Percentiles rank a stretch among this genome's conserved stretches.
These are phyloP conservation scores for Leccinum subspadiceum DNA, from an alignment of 1,284 basidiomycete genomes.

Conservation along the genomic window DNA sequence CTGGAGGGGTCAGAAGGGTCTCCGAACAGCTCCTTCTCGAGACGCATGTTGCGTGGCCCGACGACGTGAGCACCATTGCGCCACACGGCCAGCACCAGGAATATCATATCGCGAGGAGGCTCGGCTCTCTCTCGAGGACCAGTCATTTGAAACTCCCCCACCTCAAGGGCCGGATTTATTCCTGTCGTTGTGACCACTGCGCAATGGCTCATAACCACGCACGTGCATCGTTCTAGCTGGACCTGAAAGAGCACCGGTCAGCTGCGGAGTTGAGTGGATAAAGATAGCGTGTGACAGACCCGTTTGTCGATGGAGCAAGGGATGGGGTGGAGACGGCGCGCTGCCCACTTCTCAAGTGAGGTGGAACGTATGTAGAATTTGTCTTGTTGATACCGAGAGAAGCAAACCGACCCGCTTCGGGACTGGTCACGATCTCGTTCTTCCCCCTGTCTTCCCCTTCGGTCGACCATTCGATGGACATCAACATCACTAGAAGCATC, in stretches of 20 bases:
- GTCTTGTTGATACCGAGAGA: slow-evolving; percentile 69
- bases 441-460: no score
- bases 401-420: slow-evolving; percentile 25
- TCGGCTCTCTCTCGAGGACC: slow-evolving; percentile 38
- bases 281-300: slow-evolving; percentile 39
- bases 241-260: slow-evolving; percentile 40
- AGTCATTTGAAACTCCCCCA: slow-evolving; percentile 44
- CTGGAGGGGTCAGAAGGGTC: slow-evolving; percentile 80
- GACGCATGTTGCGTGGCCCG: slow-evolving; percentile 78
- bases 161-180: slow-evolving; percentile 42
- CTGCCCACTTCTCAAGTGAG: slow-evolving; percentile 83
- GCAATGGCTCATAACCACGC: slow-evolving; percentile 50
- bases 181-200: slow-evolving; percentile 48
- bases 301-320: slow-evolving; percentile 42
- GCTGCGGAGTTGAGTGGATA: slow-evolving; percentile 8
- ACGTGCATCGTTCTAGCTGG: slow-evolving; percentile 73
- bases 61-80: slow-evolving; percentile 85
- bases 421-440: no score
- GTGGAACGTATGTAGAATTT: slow-evolving; percentile 90
- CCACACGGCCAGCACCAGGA: slow-evolving; percentile 80
- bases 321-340: slow-evolving; percentile 65
- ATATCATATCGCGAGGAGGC: slow-evolving; percentile 44
- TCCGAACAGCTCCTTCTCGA: slow-evolving; percentile 96
- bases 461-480: no score
- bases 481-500: no score